Evolutionary conservation across 768 basidiomycete species (phyloP).

Genomic region (Pisolithus microcarpus): DNA sequence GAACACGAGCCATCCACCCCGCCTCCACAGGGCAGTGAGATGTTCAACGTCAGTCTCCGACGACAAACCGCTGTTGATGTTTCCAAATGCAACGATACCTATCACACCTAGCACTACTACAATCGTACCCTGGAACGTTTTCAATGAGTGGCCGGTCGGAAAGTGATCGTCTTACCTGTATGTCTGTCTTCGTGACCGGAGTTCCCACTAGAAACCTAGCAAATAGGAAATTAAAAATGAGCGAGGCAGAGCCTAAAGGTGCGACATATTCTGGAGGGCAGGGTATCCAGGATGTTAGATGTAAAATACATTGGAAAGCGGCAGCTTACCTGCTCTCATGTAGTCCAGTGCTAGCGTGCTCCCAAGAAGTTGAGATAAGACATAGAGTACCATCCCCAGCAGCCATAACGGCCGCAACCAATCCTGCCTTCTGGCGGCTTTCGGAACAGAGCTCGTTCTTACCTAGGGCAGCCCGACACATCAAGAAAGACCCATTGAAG

Average conservation of each 20-base stretch:
- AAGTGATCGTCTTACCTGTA: constrained; percentile 48
- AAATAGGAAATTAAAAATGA: constrained; percentile 95
- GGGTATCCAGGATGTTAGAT: constrained; percentile 11
- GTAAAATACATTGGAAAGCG: background rate
- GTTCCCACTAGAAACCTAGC: constrained; percentile 84
- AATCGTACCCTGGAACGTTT: constrained; percentile 57
- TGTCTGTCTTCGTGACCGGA: constrained; percentile 76
- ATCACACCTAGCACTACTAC: constrained; percentile 79
- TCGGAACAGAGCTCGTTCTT: constrained; percentile 69
- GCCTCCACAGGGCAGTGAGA: constrained; percentile 78
- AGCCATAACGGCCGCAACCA: constrained; percentile 86
- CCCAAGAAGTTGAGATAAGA: constrained; percentile 82
- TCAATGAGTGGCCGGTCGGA: constrained; percentile 1
- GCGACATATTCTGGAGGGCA: constrained; percentile 78
- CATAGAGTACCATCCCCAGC: constrained; percentile 89
- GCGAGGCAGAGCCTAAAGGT: constrained; percentile 85
- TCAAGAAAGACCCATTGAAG: background rate
- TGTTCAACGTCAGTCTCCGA: constrained; percentile 66
- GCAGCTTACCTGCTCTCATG: constrained; percentile 67
- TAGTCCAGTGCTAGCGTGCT: constrained; percentile 83
- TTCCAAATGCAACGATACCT: constrained; percentile 83
- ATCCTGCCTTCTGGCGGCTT: constrained; percentile 62
- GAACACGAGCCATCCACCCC: constrained; percentile 85
- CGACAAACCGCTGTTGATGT: constrained; percentile 73
- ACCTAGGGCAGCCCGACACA: constrained; percentile 36